Base-by-base conservation (phyloP, 177 flowering plant species). In the Vitis hybrid region DNA sequence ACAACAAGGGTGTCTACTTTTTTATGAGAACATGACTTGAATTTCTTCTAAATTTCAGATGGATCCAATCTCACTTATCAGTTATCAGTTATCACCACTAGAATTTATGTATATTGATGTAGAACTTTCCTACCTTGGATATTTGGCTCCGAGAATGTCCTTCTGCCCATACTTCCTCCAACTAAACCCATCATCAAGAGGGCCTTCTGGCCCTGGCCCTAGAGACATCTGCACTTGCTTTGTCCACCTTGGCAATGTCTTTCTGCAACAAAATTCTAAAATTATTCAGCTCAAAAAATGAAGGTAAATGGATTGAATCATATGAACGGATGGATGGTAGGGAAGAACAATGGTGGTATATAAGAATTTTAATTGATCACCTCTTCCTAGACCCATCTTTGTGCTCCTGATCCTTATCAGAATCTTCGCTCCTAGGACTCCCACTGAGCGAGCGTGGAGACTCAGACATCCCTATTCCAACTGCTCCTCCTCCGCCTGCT, bases 111-210 rank as follows among this genome's bases (percentile, higher is more conserved):
- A 40, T 40, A 5, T 40, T 40, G 48, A 10, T 19, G 5, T 17
- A 52, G 26, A 17, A 30, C 48, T 15, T 5, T n/a, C 52, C 2
- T 26, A 86, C 90, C 90, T 82, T 14, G 90, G 90, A 74, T 73
- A 67, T 65, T 70, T 84, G 66, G 88, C 82, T 64, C 88, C 87
- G 23, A 87, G 87, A 63, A 87, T 87, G 60, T 77, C 84, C 66
- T 85, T 87, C 75, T 87, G 90, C 10, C 88, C 90, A 64, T 87
- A 87, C 57, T 87, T 87, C 59, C 88, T 83, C 90, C 90, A 87
- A 18, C 77, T 71, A 60, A 60, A 82, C 1, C 84, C 88, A 76
- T 87, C 88, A 51, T 82, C 88, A 11, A 80, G 82, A 48, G 78
- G 67, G 52, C 78, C 82, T 65, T 84, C 86, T 3, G 82, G 34